Conservation (phyloP, 129 eudicot species). For the Centella asiatica region DNA sequence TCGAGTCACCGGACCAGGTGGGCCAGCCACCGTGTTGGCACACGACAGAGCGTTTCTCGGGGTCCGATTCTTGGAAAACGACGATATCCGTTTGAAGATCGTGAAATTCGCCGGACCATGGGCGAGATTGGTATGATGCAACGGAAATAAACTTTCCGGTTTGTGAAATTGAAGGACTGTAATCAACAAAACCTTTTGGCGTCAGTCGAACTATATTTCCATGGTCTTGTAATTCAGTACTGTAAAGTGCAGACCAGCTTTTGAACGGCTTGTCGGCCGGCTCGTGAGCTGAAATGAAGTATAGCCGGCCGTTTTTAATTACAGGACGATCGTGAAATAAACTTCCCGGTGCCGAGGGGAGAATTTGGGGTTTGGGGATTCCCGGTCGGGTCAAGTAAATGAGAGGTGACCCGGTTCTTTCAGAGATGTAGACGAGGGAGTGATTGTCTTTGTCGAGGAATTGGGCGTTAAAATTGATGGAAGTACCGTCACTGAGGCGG, state of each 20-base stretch:
- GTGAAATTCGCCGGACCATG: constrained; percentile 72
- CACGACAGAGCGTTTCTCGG: constrained; percentile 26
- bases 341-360: constrained; percentile 29
- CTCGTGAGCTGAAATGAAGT: constrained; percentile 62
- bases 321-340: constrained; percentile 74
- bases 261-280: constrained; percentile 32
- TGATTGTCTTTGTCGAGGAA: constrained; percentile 33
- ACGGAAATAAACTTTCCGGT: constrained; percentile 55
- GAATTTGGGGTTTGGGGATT: constrained; percentile 2
- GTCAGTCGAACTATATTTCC: constrained; percentile 32
- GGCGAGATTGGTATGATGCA: constrained; percentile 51
- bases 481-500: constrained; percentile 59
- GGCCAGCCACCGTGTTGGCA: constrained; percentile 82
- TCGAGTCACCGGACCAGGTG: constrained; percentile 55
- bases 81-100: constrained; percentile 55
- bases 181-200: constrained; percentile 50
- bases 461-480: constrained; percentile 64
- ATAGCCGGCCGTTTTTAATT: constrained; percentile 23
- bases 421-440: constrained; percentile 48
- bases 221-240: constrained; percentile 10
- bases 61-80: constrained; percentile 40
- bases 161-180: constrained; percentile 59
- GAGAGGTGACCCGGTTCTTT: constrained; percentile 53
- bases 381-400: constrained; percentile 23
- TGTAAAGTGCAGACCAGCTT: constrained; percentile 76